Evolutionary conservation across 495 filamentous ascomycete genomes (phyloP), one percentile per base, ranked within the genome.

Genomic region (Annulohypoxylon moriforme): DNA sequence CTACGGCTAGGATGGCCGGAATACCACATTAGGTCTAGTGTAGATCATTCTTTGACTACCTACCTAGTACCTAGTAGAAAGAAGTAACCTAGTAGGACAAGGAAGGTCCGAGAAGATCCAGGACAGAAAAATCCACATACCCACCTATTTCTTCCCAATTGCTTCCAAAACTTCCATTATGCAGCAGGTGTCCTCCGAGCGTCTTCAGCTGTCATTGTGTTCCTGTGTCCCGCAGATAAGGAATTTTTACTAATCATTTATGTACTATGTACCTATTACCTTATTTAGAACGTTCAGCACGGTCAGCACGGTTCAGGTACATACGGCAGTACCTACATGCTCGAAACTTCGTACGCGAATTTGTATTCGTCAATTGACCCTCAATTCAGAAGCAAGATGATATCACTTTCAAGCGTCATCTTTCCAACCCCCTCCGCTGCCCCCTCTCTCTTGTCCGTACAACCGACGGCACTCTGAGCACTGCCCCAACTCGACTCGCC

Each of bases 311-410:
- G 11, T 40, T 3, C 2, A 40, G 3, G 49, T 52, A 59, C 27
- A 33, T 38, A 60, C 22, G 5, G n/a, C n/a, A n/a, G n/a, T 60
- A 60, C 57, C 14, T 40, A 44, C 44, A 25, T 55, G 24, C 8
- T 25, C 16, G 5, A 53, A 52, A 53, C 9, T 53, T 22, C 25
- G 27, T 20, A 42, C 24, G 6, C 29, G 22, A 24, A 57, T 24
- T 24, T 44, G 40, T 40, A 29, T 29, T 71, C 55, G 56, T 56
- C 42, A 52, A 59, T 56, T 38, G 49, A 56, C 18, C 61, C 44
- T 71, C 68, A 61, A 61, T 71, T 52, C 18, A 22, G n/a, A 68
- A 60, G 70, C 70, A 68, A 20, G 60, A 69, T 73, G 71, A 69
- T 69, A 66, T 73, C 71, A 73, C 55, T 27, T 14, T 22, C 27